Percentiles rank a stretch among this genome's conserved stretches.
phyloP scores from a whole-genome alignment of 768 basidiomycete genomes.

The Dioszegia aurantiaca region DNA sequence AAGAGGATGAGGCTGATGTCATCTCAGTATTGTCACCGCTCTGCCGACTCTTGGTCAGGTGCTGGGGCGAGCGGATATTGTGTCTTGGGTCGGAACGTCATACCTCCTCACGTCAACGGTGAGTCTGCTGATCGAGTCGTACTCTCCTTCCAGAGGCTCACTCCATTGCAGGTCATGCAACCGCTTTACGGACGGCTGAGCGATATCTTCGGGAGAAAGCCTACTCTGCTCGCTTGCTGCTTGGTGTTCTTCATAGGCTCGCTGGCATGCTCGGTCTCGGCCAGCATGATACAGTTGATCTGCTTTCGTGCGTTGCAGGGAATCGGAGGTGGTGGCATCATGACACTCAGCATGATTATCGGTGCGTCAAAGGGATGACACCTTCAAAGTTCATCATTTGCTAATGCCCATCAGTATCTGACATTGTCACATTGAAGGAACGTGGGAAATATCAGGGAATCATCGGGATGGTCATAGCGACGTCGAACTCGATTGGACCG shows the following conservation, averaged over 20 bases:
- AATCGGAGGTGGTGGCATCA: constrained; percentile 68
- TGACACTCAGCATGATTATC: constrained; percentile 68
- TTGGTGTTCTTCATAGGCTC: constrained; percentile 66
- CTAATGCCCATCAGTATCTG: constrained; percentile 53
- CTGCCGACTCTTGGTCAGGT: constrained; percentile 67
- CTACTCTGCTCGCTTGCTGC: constrained; percentile 62
- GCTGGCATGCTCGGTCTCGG: constrained; percentile 62
- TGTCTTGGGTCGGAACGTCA: constrained; percentile 70
- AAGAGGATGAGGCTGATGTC: too few relatives aligned
- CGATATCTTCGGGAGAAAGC: constrained; percentile 59
- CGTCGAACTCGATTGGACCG: constrained; percentile 67
- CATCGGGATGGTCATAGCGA: constrained; percentile 61
- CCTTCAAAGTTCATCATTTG: too few relatives aligned
- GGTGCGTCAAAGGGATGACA: too few relatives aligned
- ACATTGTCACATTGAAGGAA: constrained; percentile 66
- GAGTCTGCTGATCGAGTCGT: neutral
- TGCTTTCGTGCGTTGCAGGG: constrained; percentile 68
- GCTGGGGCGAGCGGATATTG: constrained; percentile 64
- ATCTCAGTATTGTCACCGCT: constrained; percentile 62
- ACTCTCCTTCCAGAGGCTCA: neutral
- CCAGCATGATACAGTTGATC: constrained; percentile 66
- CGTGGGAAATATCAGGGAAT: constrained; percentile 74
- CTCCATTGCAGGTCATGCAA: constrained; percentile 59
- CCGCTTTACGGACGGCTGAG: constrained; percentile 53
- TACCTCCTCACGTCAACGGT: constrained; percentile 57